Evolutionary conservation across 345 rosid genomes (phyloP), one percentile per base, ranked within the genome.

Genomic region (Salix udensis): DNA sequence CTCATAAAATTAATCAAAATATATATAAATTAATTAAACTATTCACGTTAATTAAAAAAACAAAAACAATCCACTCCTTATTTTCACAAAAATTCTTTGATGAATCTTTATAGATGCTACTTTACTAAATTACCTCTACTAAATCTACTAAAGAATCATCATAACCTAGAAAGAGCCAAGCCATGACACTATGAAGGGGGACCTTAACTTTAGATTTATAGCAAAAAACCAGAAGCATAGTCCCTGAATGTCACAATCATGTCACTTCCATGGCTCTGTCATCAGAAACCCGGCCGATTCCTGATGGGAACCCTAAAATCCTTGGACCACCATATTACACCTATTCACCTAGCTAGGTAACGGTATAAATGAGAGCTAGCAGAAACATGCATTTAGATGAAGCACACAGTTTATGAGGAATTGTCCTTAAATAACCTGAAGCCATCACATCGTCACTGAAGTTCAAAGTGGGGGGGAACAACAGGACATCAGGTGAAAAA

Each of bases 221-320:
- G 18, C 48, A 26, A 42, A 48, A 76, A 34, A 21, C 65, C 66
- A 66, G 53, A 68, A 52, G 66, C 77, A 65, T 31, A 40, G 67
- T 78, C 50, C 50, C 16, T 84, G 65, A 53, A 83, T 76, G 89
- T 86, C 87, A 82, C 86, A 67, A 77, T 86, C 90, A 86, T 81
- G 82, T 88, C 89, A 82, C 83, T 80, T 90, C 87, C 82, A 75
- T 75, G 53, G 55, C 77, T 78, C 74, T 62, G 64, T 78, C 74
- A 72, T 69, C 81, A 55, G 61, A 76, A 82, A 68, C 65, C 61
- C 73, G 70, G 48, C 48, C 73, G 62, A 39, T 60, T 60, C 69
- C 1, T 78, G 81, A 77, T 76, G 72, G 80, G 55, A 84, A 81
- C 85, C 82, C 74, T 78, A 76, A 73, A 67, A 73, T 70, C 62